Evolutionary conservation across 2,329 filamentous ascomycete species (phyloP), one percentile per base, ranked within the genome.

Genomic region (Diaporthe destruens): DNA sequence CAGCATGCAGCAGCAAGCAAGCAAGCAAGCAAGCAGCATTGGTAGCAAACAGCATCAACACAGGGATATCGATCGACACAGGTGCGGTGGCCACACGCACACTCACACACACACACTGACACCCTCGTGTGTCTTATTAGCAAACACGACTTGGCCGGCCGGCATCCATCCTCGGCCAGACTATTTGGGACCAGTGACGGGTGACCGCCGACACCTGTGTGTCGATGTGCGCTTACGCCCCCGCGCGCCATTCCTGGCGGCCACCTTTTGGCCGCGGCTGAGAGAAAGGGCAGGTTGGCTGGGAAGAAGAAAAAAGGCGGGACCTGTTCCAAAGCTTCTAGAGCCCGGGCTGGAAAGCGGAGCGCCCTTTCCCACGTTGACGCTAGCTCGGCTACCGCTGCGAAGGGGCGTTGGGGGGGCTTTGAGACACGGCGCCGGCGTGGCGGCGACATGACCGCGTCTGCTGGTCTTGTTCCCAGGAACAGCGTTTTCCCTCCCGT

Each of bases 311-410:
- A 39, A 7, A 14, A 5, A 25, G 2, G 51, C 14, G 12, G 54
- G 54, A 18, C 23, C n/a, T 55, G 53, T 69, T 69, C 53, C 39
- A 69, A 69, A 69, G 67, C 67, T 69, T 69, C 67, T 69, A 69
- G 67, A 59, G 67, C 61, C 61, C 47, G 23, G 25, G 67, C 67
- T 59, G 42, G 39, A 69, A 69, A 59, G 29, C 20, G 54, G 34
- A 59, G 36, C 20, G 9, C 29, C 25, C 54, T 59, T 59, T 29
- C 67, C 67, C 54, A 57, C 54, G 67, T 69, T 69, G 54, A n/a
- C 54, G 25, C 67, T 69, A 69, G 54, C 29, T 14, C 59, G 9
- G 20, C 36, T 65, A 51, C 44, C 34, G 61, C 44, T 42, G 12
- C 20, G 3, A 34, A 3, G 29, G 29, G 61, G 25, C 61, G 59